Percentiles rank a stretch among this genome's conserved stretches.
phyloP scores from a whole-genome alignment of 1,284 basidiomycete genomes.

The Waitea zeae region DNA sequence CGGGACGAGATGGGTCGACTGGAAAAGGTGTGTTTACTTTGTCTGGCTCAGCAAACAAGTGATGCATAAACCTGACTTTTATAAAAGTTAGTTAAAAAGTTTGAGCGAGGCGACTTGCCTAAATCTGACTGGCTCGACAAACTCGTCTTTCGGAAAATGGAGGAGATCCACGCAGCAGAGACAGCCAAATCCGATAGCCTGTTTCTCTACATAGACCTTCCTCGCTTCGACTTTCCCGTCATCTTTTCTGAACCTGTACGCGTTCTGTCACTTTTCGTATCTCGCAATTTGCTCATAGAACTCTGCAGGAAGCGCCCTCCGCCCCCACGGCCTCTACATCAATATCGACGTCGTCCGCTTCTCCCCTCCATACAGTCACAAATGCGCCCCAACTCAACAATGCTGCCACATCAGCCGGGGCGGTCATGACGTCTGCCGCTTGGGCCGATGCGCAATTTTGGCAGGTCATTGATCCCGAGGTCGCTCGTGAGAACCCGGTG shows the following conservation, averaged over 20 bases:
- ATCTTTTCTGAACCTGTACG: conserved; percentile 78
- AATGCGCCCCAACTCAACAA: conserved; percentile 23
- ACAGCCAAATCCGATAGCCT: conserved; percentile 79
- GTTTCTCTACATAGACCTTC: conserved; percentile 90
- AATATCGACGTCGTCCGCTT: conserved; percentile 15
- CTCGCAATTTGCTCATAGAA: too few relatives aligned
- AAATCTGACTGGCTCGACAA: conserved; percentile 95
- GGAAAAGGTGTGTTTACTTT: conserved; percentile 51
- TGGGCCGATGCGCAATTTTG: conserved; percentile 55
- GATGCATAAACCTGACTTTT: conserved; percentile 1
- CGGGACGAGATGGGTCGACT: conserved; percentile 89
- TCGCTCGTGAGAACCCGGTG: conserved; percentile 83
- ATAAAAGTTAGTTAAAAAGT: conserved; percentile 83
- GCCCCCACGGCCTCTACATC: conserved; percentile 15
- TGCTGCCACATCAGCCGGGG: too few relatives aligned
- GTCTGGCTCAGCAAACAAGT: not conserved
- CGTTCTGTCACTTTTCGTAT: too few relatives aligned
- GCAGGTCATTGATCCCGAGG: conserved; percentile 86
- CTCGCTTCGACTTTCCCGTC: conserved; percentile 97
- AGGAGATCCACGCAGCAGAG: conserved; percentile 80
- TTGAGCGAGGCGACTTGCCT: conserved; percentile 85
- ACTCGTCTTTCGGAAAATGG: conserved; percentile 84
- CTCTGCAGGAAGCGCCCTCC: conserved; percentile 3
- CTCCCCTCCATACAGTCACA: conserved; percentile 17
- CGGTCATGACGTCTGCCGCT: too few relatives aligned